A percentile compares a stretch with the other conserved stretches of the same genome.
Conservation (phyloP, 805 yeast species). For the Yarrowia alimentaria region DNA sequence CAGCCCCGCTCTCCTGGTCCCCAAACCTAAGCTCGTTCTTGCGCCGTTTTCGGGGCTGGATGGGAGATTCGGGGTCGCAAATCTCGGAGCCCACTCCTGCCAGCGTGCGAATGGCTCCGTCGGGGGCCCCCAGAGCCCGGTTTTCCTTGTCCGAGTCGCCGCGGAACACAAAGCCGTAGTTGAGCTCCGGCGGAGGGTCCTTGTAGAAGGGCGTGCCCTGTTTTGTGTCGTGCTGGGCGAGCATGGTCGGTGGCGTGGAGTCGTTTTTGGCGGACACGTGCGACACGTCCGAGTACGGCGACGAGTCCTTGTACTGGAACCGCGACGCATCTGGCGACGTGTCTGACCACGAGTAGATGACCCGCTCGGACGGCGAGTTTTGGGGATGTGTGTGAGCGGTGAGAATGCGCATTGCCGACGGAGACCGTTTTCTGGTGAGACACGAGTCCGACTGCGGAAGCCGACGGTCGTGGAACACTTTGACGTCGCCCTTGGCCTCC, state of each 20-base stretch:
- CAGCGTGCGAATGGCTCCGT: not conserved
- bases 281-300: constrained; percentile 18
- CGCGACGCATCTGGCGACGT: constrained; percentile 20
- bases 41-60: constrained; percentile 8
- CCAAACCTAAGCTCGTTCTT: constrained; percentile 10
- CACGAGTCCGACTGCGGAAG: constrained; percentile 7
- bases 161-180: not conserved
- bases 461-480: no score
- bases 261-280: constrained; percentile 5
- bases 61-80: constrained; percentile 10
- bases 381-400: constrained; percentile 22
- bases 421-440: constrained; percentile 11
- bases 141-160: constrained; percentile 22
- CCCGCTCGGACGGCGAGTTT: constrained; percentile 20
- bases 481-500: no score
- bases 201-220: no score
- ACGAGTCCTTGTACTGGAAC: constrained; percentile 15
- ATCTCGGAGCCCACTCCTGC: constrained; percentile 18
- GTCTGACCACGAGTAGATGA: constrained; percentile 17
- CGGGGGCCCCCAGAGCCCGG: constrained; percentile 1
- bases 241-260: constrained; percentile 19
- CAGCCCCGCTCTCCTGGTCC: not conserved
- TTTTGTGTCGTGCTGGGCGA: no score
- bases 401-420: constrained; percentile 16
- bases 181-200: no score